Evolutionary conservation across 768 basidiomycete genomes (phyloP).

Genomic region (Podaxis sp.): DNA sequence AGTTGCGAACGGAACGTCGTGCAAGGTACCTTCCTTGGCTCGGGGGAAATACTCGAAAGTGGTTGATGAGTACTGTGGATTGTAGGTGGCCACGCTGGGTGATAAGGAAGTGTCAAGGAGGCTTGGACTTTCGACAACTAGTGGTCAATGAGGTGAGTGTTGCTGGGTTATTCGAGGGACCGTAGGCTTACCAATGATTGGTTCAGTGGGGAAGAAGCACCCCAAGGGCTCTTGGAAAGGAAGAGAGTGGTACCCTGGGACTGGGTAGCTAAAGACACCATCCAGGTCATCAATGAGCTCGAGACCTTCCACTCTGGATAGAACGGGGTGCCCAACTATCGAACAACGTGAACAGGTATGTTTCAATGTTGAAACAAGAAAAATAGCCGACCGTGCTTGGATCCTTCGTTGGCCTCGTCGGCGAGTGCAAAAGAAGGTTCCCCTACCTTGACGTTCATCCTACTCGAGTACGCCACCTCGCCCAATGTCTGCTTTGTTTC

Average conservation of each 20-base stretch:
- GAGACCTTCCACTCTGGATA: neutral
- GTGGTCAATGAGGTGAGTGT: neutral
- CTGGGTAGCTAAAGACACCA: neutral
- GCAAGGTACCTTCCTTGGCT: neutral
- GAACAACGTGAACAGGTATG: neutral
- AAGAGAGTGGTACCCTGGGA: neutral
- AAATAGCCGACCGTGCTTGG: neutral
- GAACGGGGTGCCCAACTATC: neutral
- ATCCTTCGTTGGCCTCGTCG: neutral
- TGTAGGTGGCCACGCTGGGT: neutral
- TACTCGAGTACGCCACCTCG: neutral
- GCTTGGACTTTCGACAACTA: neutral
- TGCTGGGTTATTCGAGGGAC: neutral
- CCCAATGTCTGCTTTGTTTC: neutral
- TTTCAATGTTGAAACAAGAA: neutral
- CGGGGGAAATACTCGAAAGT: neutral
- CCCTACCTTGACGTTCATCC: neutral
- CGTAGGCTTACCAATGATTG: neutral
- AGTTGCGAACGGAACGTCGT: neutral
- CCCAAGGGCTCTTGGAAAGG: neutral
- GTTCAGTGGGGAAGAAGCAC: neutral
- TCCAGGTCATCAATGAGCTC: neutral
- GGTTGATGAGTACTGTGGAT: neutral
- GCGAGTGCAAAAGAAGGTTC: neutral
- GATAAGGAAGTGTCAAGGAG: neutral